phyloP scores from a whole-genome alignment of 169 alveolate species.

The Cryptosporidium tyzzeri region DNA sequence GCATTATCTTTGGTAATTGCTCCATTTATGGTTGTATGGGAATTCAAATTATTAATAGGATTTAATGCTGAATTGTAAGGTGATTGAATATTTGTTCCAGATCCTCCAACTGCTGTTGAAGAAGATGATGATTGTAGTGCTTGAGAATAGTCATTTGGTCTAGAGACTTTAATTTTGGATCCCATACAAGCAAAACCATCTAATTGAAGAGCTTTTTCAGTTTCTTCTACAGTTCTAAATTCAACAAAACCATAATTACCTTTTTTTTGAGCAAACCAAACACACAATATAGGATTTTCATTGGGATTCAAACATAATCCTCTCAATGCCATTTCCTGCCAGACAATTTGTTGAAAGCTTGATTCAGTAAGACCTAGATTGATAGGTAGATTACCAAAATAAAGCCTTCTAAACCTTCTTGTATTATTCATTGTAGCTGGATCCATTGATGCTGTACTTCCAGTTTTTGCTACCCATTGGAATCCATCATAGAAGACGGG shows the following conservation, averaged over 20 bases:
- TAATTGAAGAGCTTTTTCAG: constrained; percentile 90
- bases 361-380: constrained; percentile 90
- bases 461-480: constrained; percentile 94
- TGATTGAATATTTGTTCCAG: not conserved
- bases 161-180: constrained; percentile 88
- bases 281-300: constrained; percentile 90
- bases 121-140: constrained; percentile 1
- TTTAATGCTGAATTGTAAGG: not conserved
- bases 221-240: constrained; percentile 91
- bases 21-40: not conserved
- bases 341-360: constrained; percentile 88
- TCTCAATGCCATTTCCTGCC: constrained; percentile 90
- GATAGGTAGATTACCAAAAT: constrained; percentile 91
- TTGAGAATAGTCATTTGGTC: constrained; percentile 90
- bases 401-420: constrained; percentile 87
- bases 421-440: constrained; percentile 91
- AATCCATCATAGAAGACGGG: constrained; percentile 93
- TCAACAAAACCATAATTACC: constrained; percentile 93
- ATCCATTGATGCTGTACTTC: constrained; percentile 82
- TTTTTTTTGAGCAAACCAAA: constrained; percentile 93
- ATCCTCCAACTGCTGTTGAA: not conserved
- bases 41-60: not conserved
- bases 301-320: constrained; percentile 89
- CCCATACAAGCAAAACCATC: constrained; percentile 92
- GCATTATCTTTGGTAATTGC: not conserved